Evolutionary conservation across 495 filamentous ascomycete species (phyloP).

Genomic region (Daldinia loculata): DNA sequence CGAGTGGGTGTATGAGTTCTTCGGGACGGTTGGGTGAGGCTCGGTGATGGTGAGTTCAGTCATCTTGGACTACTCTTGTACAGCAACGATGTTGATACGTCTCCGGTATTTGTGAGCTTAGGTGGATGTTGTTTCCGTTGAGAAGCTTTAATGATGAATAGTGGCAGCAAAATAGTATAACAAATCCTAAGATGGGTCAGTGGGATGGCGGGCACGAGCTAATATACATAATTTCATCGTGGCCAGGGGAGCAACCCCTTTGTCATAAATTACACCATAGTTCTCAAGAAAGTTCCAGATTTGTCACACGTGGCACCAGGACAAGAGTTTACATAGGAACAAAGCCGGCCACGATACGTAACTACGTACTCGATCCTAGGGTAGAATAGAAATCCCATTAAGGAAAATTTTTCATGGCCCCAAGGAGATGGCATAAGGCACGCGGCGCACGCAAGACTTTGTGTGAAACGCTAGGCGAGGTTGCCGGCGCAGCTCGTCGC

Average conservation of each 20-base stretch:
- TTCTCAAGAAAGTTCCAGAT: constrained; percentile 36
- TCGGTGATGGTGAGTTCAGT: constrained; percentile 75
- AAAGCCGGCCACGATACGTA: constrained; percentile 36
- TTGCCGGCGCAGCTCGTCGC: constrained; percentile 24
- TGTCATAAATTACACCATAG: constrained; percentile 44
- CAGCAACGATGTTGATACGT: not conserved
- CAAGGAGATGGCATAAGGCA: constrained; percentile 26
- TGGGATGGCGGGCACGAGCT: constrained; percentile 25
- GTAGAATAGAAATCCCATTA: constrained; percentile 17
- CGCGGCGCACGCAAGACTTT: constrained; percentile 9
- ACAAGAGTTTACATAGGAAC: constrained; percentile 4
- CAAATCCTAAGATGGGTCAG: not conserved
- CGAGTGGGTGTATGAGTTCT: constrained; percentile 71
- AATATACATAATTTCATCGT: constrained; percentile 40
- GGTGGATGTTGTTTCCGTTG: not conserved
- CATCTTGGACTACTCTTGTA: constrained; percentile 37
- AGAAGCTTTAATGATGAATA: not conserved
- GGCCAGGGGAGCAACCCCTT: constrained; percentile 39
- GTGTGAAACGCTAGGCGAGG: constrained; percentile 12
- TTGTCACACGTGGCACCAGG: constrained; percentile 27
- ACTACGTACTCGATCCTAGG: constrained; percentile 25
- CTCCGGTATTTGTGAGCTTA: not conserved
- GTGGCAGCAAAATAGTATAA: not conserved
- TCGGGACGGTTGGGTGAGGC: constrained; percentile 76
- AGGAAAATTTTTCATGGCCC: constrained; percentile 30